phyloP scores from a whole-genome alignment of 1,139 yeast species.

The Yamadazyma mexicana region DNA sequence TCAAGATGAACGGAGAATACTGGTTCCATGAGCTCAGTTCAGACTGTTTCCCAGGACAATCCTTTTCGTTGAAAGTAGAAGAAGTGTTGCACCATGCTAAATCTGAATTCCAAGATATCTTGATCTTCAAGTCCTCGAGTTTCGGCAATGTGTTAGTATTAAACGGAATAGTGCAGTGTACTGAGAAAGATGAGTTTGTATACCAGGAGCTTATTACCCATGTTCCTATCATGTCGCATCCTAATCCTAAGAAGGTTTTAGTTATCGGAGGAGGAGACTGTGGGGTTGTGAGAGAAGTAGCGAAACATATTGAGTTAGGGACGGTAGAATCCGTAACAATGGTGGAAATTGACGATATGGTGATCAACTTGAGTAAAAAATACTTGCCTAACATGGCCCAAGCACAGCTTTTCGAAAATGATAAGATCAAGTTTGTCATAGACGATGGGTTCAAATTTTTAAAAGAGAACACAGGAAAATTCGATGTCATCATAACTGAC shows the following conservation, averaged over 20 bases:
- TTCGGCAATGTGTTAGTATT: slow-evolving; percentile 85
- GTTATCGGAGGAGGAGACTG: slow-evolving; percentile 97
- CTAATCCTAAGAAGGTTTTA: slow-evolving; percentile 68
- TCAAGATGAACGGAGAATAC: slow-evolving; percentile 24
- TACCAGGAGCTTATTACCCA: slow-evolving; percentile 90
- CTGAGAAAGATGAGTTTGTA: slow-evolving; percentile 88
- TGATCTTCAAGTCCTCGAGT: slow-evolving; percentile 70
- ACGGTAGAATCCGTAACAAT: slow-evolving; percentile 69
- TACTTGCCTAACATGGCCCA: slow-evolving; percentile 81
- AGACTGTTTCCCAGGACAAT: slow-evolving; percentile 45
- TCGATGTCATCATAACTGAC: slow-evolving; percentile 90
- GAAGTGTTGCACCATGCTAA: slow-evolving; percentile 36
- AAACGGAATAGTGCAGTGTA: slow-evolving; percentile 85
- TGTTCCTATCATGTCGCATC: slow-evolving; percentile 74
- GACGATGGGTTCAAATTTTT: slow-evolving; percentile 90
- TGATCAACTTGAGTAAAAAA: slow-evolving; percentile 70
- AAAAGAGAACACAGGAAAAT: slow-evolving; percentile 42
- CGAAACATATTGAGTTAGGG: slow-evolving; percentile 60
- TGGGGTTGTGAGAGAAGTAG: slow-evolving; percentile 82
- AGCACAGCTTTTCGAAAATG: slow-evolving; percentile 47
- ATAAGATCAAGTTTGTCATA: slow-evolving; percentile 72
- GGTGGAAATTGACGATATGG: slow-evolving; percentile 90
- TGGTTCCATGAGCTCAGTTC: slow-evolving; percentile 45
- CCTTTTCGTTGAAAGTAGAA: slow-evolving; percentile 39
- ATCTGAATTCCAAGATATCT: slow-evolving; percentile 46